These are phyloP conservation scores for Agroathelia rolfsii DNA, from an alignment of 1,284 basidiomycete species.

Conservation along the genomic window DNA sequence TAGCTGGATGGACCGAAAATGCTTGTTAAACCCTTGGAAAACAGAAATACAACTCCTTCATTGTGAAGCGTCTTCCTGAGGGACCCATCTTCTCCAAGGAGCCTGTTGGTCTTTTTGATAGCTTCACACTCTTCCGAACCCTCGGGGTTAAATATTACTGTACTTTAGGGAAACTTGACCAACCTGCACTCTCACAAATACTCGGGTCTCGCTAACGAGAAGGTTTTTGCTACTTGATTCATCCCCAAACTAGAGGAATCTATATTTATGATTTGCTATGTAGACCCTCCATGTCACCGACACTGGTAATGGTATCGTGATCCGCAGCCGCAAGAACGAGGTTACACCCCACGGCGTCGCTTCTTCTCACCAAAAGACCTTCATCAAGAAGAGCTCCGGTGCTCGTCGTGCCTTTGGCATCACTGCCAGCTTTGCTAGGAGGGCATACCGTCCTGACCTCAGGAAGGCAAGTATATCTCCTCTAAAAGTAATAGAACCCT, in stretches of 20 bases:
- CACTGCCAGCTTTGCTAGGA: slow-evolving; percentile 55
- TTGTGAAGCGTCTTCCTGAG: slow-evolving; percentile 65
- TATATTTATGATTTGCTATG: slow-evolving; percentile 2
- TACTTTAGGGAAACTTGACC: slow-evolving; percentile 80
- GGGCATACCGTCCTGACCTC: slow-evolving; percentile 78
- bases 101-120: slow-evolving; percentile 57
- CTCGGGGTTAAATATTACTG: no score
- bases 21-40: no score
- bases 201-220: slow-evolving; percentile 79
- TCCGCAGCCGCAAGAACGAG: slow-evolving; percentile 64
- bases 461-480: slow-evolving; percentile 64
- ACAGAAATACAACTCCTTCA: slow-evolving; percentile 79
- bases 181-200: slow-evolving; percentile 85
- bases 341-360: slow-evolving; percentile 47
- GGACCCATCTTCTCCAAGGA: slow-evolving; percentile 78
- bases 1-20: slow-evolving; percentile 8
- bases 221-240: slow-evolving; percentile 33
- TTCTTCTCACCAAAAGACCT: slow-evolving; percentile 35
- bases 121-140: no score
- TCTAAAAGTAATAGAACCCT: no score
- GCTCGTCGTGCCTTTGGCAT: slow-evolving; percentile 68
- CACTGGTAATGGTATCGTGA: slow-evolving; percentile 49
- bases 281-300: slow-evolving; percentile 64
- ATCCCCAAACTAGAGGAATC: slow-evolving; percentile 1
- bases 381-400: slow-evolving; percentile 65